Base-by-base conservation (phyloP, 371 early-diverging fungal species). In the Catenaria anguillulae region DNA sequence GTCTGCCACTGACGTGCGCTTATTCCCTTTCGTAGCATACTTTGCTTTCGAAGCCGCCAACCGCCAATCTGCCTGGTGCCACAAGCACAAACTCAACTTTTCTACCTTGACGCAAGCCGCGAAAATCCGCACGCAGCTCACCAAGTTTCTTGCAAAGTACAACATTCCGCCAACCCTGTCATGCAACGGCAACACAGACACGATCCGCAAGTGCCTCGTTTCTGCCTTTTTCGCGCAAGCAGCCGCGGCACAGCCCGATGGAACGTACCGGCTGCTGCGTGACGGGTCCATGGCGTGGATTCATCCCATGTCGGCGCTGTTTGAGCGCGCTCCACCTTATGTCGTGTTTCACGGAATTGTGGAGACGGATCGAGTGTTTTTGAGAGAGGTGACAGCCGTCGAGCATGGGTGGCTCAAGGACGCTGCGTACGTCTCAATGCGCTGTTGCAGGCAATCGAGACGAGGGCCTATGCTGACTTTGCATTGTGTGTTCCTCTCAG, bases 1-100 rank as follows among this genome's bases (percentile, higher is more conserved):
- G 37, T 4, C 8, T 4, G 8, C 37, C 8, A 37, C 37, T 13
- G 37, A 17, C 31, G 34, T 26, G 24, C 21, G 4, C 21, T 29
- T 40, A 55, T 31, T 12, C 24, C 21, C 34, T 24, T 54, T 42
- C 15, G 34, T 65, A 82, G 89, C 88, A 0, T 91, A 83, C 70
- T 78, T 78, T 65, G 88, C 88, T 0, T 91, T 87, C 66, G 74
- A 75, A 13, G 71, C 74, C 19, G 78, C 80, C 0, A 78, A 80
- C 50, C 80, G 75, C 55, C 80, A 83, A 8, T 76, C 81, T 4
- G 77, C 78, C 63, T 91, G 89, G 89, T 89, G 89, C 65, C 77
- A 80, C 35, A 75, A 77, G 45, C 83, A 84, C 55, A 78, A 77
- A 62, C 70, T 89, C 34, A 87, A 88, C 67, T 84, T 84, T 67